Percentiles rank a stretch among this genome's conserved stretches.
phyloP scores from a whole-genome alignment of 129 eudicot species.

The Rutidosis leptorrhynchoides region DNA sequence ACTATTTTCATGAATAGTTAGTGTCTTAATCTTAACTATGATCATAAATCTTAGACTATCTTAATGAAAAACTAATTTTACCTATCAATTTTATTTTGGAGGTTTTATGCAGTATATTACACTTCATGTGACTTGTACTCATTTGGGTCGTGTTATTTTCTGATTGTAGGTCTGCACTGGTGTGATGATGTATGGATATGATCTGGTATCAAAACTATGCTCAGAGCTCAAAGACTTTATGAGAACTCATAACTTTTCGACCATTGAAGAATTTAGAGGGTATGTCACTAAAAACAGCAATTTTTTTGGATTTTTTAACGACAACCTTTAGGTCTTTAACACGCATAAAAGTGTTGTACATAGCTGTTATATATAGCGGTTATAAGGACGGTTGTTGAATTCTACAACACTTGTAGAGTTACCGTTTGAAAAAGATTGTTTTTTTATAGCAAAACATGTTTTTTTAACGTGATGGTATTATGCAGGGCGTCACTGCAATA shows the following conservation, averaged over 20 bases:
- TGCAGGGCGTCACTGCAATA: conserved; percentile 77
- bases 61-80: neutral
- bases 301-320: no score
- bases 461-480: no score
- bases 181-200: conserved; percentile 96
- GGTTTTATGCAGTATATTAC: neutral
- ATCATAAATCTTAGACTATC: neutral
- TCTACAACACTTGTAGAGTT: no score
- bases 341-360: no score
- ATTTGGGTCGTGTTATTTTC: neutral
- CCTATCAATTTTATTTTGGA: neutral
- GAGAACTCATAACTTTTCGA: conserved; percentile 82
- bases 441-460: no score
- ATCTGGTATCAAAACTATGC: conserved; percentile 71
- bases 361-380: no score
- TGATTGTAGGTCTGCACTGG: conserved; percentile 88
- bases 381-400: no score
- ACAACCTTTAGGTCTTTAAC: no score
- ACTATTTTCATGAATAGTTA: neutral
- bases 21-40: neutral
- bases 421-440: no score
- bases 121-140: neutral
- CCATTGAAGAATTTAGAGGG: conserved; percentile 98
- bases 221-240: conserved; percentile 90
- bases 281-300: conserved; percentile 22